Base-by-base conservation (phyloP, 805 yeast species). In the Naumovozyma dairenensis region DNA sequence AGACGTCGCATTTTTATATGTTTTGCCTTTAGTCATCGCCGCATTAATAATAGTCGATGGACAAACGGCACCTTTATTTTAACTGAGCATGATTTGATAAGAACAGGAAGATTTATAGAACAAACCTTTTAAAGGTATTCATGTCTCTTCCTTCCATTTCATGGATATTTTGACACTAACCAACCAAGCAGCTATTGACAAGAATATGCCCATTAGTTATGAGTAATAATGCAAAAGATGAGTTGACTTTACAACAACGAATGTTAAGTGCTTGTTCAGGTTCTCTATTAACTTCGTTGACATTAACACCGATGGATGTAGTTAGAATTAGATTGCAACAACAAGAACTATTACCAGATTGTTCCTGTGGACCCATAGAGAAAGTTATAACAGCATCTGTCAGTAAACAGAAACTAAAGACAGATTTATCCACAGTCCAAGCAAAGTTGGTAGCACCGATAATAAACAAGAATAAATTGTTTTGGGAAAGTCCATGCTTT, bases 211-310 rank as follows among this genome's bases (percentile, higher is more conserved):
- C 8, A 8, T 8, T 6, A 12, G 39, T 34, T 15, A 32, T 38
- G 28, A 38, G 34, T 3, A 21, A 33, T 17, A 24, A 24, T 24
- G 26, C 26, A 7, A 24, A 7, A 5, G 20, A 36, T 36, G 30
- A 26, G 28, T 31, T 52, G 31, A 31, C 45, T 5, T 45, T 73
- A 17, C 43, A 60, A 3, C 84, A 82, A 48, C 56, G 86, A 32
- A 80, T 82, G 87, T 55, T 77, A 21, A 77, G 87, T 46, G 92
- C 93, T 0, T 76, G 85, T 45, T 65, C 74, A 29, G 93, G 93
- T 0, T 78, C 89, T 0, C 48, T 82, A 5, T 46, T 81, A 15
- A 82, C 89, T 2, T 80, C 89, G 0, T 45, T 79, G 24, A 76
- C 78, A 26, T 75, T 82, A 21, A 82, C 92, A 1, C 93, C 93